Conservation (phyloP, 768 basidiomycete genomes). For the Porpolomopsis calyptriformis region DNA sequence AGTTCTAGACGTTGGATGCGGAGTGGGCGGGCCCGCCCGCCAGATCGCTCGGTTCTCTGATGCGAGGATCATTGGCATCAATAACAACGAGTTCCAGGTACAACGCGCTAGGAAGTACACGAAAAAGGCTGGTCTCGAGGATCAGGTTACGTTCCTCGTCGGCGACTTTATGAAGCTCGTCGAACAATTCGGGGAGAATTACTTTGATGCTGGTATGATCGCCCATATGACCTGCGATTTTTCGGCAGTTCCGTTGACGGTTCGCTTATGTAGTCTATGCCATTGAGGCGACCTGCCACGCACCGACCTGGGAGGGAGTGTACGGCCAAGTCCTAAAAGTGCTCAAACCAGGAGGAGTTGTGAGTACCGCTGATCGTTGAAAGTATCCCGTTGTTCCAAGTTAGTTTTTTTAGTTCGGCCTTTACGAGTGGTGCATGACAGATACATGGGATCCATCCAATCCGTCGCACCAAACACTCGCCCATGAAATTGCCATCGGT, state of each 20-base stretch:
- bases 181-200: conserved; percentile 86
- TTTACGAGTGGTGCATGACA: conserved; percentile 99
- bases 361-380: conserved; percentile 31
- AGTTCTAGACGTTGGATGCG: conserved; percentile 96
- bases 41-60: conserved; percentile 91
- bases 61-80: conserved; percentile 72
- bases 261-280: conserved; percentile 60
- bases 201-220: conserved; percentile 84
- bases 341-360: conserved; percentile 90
- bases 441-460: conserved; percentile 82
- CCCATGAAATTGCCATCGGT: conserved; percentile 86
- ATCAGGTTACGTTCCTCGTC: conserved; percentile 73
- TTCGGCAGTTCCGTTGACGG: not conserved
- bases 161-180: conserved; percentile 95
- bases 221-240: conserved; percentile 10
- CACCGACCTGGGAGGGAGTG: conserved; percentile 91
- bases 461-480: conserved; percentile 80
- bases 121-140: conserved; percentile 57
- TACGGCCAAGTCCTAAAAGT: conserved; percentile 90
- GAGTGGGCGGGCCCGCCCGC: conserved; percentile 93
- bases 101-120: conserved; percentile 81
- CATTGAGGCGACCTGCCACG: conserved; percentile 96
- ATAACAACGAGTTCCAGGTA: conserved; percentile 96
- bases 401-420: conserved; percentile 64
- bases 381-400: not conserved